A percentile compares a stretch with the other conserved stretches of the same genome.
phyloP scores from a whole-genome alignment of 1,139 yeast genomes.

The Geotrichum fermentans region DNA sequence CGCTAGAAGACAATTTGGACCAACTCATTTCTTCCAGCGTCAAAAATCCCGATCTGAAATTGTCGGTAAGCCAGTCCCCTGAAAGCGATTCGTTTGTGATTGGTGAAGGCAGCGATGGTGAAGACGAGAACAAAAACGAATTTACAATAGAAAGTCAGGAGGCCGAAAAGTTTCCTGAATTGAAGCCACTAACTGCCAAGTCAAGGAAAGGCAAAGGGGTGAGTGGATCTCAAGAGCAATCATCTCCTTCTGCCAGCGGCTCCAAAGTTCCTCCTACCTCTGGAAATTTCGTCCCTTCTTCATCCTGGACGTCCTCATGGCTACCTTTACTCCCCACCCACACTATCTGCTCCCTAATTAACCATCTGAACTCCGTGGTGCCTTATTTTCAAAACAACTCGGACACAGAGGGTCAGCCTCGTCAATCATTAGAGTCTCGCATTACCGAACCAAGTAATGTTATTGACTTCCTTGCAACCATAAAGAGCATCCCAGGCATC shows the following conservation, averaged over 20 bases:
- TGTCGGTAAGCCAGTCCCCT: neutral
- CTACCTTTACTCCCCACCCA: constrained; percentile 22
- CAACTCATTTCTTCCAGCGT: constrained; percentile 16
- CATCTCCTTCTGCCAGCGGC: neutral
- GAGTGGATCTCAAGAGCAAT: neutral
- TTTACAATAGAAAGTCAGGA: constrained; percentile 16
- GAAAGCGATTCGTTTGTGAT: constrained; percentile 19
- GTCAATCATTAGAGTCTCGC: constrained; percentile 16
- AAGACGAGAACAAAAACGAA: constrained; percentile 8
- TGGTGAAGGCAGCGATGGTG: constrained; percentile 35
- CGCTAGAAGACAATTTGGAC: constrained; percentile 25
- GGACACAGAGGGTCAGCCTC: constrained; percentile 3
- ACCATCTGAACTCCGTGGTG: constrained; percentile 10
- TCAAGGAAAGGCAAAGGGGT: constrained; percentile 18
- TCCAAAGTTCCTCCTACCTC: neutral
- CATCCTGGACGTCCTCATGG: constrained; percentile 21
- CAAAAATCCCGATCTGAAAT: constrained; percentile 10
- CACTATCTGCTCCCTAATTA: constrained; percentile 18
- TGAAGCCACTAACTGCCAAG: neutral
- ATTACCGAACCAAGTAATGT: constrained; percentile 27
- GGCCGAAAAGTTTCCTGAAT: constrained; percentile 13
- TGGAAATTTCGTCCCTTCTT: constrained; percentile 13
- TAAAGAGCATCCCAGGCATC: constrained; percentile 25
- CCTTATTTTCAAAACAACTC: constrained; percentile 16
- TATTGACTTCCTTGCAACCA: constrained; percentile 27